Base-by-base conservation (phyloP, 1,139 yeast genomes). In the Nadsonia commutata region DNA sequence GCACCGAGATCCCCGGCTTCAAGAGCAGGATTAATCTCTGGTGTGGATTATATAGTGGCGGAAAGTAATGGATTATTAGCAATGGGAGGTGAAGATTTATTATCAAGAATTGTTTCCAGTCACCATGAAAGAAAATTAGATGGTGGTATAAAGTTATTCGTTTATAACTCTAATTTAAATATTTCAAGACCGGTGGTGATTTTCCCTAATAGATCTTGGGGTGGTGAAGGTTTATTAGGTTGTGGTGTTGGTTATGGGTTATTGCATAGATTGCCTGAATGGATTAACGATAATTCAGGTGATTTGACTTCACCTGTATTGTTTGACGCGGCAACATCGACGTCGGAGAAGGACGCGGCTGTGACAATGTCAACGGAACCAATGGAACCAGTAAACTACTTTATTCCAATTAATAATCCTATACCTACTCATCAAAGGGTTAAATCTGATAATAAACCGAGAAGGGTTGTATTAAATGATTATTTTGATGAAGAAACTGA, bases 191-290 rank as follows among this genome's bases (percentile, higher is more conserved):
- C 95, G 0, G 94, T 88, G 3, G 76, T 85, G 0, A 85, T 88
- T 19, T 68, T 75, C 44, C 85, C 88, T 2, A 70, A 70, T 48
- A 64, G 63, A 9, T 57, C 57, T 20, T 74, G 79, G 76, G 80
- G 80, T 19, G 80, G 82, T 1, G 71, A 68, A 48, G 95, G 95
- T 0, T 67, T 86, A 33, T 66, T 90, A 38, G 98, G 98, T 1
- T 88, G 96, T 62, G 95, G 88, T 52, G 94, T 90, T 9, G 97
- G 96, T 0, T 88, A 86, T 56, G 97, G 97, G 0, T 68, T 82
- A 45, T 66, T 90, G 43, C 97, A 90, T 57, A 68, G 94, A 50
- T 65, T 90, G 17, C 95, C 95, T 1, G 80, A 42, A 36, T 42
- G 33, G 33, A 27, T 27, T 16, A 13, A 16, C 13, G 33, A 27